A percentile compares a stretch with the other conserved stretches of the same genome.
Conservation (phyloP, 2,329 filamentous ascomycete species). For the Pyricularia sp. region DNA sequence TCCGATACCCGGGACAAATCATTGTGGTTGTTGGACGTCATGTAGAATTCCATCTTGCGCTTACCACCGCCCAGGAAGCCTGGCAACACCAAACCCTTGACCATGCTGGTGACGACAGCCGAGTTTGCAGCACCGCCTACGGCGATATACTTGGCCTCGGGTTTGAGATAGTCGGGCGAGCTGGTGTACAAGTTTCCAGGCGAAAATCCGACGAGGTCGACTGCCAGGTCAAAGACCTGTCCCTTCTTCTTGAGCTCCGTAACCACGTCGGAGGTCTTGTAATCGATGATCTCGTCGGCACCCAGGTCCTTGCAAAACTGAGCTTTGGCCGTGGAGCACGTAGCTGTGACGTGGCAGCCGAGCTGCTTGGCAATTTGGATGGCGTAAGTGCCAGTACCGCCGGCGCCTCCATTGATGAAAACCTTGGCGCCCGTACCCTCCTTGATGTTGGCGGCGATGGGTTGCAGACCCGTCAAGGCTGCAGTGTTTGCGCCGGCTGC, state of each 20-base stretch:
- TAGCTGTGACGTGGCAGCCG: slow-evolving; percentile 25
- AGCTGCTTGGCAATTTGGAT: slow-evolving; percentile 26
- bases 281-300: slow-evolving; percentile 54
- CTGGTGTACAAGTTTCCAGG: slow-evolving; percentile 10
- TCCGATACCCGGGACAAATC: slow-evolving; percentile 10
- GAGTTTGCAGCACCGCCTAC: slow-evolving; percentile 8
- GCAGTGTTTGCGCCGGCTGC: slow-evolving; percentile 15
- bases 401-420: slow-evolving; percentile 31
- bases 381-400: slow-evolving; percentile 25
- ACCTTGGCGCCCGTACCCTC: slow-evolving; percentile 28
- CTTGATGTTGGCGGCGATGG: slow-evolving; percentile 11
- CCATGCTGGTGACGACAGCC: neutral
- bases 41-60: slow-evolving; percentile 8
- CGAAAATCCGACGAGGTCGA: slow-evolving; percentile 49
- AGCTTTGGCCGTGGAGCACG: slow-evolving; percentile 48
- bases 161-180: slow-evolving; percentile 11
- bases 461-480: slow-evolving; percentile 15
- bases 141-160: slow-evolving; percentile 11
- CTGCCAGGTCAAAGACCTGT: slow-evolving; percentile 42
- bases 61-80: slow-evolving; percentile 11
- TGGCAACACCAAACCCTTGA: slow-evolving; percentile 10
- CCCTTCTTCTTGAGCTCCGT: slow-evolving; percentile 17
- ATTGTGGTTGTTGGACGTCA: slow-evolving; percentile 6
- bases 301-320: slow-evolving; percentile 48
- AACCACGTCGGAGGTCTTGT: slow-evolving; percentile 37